These are phyloP conservation scores for Phytophthora tubulina DNA, from an alignment of 352 stramenopile species.

Conservation along the genomic window DNA sequence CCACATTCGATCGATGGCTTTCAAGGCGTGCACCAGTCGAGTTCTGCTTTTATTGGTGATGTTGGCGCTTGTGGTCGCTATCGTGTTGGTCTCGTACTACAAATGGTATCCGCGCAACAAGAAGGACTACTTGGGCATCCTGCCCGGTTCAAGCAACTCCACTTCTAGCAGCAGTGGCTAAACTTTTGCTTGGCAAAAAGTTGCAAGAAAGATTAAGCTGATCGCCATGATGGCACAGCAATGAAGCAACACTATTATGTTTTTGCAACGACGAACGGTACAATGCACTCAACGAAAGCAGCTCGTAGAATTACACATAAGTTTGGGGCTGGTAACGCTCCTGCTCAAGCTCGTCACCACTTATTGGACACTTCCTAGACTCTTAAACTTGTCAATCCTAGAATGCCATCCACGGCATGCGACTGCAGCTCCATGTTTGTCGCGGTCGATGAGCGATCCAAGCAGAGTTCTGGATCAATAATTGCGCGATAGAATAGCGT, in stretches of 20 bases:
- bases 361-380: constrained; percentile 27
- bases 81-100: constrained; percentile 77
- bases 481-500: not conserved
- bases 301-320: constrained; percentile 34
- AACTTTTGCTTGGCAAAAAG: not conserved
- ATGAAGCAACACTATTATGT: constrained; percentile 10
- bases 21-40: constrained; percentile 75
- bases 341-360: constrained; percentile 19
- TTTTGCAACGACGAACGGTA: not conserved
- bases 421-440: constrained; percentile 23
- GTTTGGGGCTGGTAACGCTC: constrained; percentile 11
- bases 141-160: constrained; percentile 42
- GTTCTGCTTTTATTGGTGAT: constrained; percentile 70
- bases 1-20: constrained; percentile 62
- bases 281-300: constrained; percentile 6
- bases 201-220: constrained; percentile 6
- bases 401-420: constrained; percentile 5
- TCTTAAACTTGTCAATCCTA: constrained; percentile 9
- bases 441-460: constrained; percentile 37
- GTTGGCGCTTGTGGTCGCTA: constrained; percentile 59
- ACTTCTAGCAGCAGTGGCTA: constrained; percentile 25
- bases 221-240: constrained; percentile 2
- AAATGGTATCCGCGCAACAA: constrained; percentile 81
- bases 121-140: constrained; percentile 74
- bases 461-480: constrained; percentile 13